Evolutionary conservation across 352 stramenopile genomes (phyloP), one percentile per base, ranked within the genome.

Genomic region (Phytophthora rubi): DNA sequence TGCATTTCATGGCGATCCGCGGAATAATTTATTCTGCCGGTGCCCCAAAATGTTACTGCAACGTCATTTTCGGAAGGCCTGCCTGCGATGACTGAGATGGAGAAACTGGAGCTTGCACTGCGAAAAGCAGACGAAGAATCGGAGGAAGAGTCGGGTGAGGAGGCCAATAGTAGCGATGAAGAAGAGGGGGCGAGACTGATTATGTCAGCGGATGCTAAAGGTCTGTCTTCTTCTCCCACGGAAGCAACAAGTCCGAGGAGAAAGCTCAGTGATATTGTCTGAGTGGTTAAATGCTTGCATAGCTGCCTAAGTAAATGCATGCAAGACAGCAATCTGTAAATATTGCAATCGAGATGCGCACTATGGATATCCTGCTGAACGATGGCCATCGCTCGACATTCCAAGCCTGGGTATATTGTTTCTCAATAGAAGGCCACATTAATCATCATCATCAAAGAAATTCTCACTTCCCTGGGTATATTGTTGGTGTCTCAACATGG

Each of bases 81-180:
- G n/a, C n/a, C n/a, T n/a, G 52, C 56, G 7, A 48, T 71, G 52
- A 75, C 70, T 0, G 56, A 71, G 30, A 69, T 75, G 61, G 60
- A 71, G 26, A 75, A 62, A 42, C 18, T 77, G 37, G 61, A 77
- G 42, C 61, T 68, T 37, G 61, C 56, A 33, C 33, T 77, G 33
- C 55, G 71, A 30, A 59, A 39, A 15, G 59, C 47, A 37, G 64
- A 64, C 6, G 65, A 73, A n/a, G 58, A 73, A 52, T 66, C 53
- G 6, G 59, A 73, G 28, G 55, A 70, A 26, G 63, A 73, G 10
- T 58, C 53, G 5, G 48, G 15, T 2, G 65, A 75, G 48, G 56
- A 71, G 6, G 65, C 18, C 9, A 66, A 73, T 56, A 62, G 32
- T 23, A 62, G 18, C 4, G 59, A 70, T 23, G 58, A 77, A 64